Conservation (phyloP, 2,329 filamentous ascomycete species). For the Bipolaris victoriae region DNA sequence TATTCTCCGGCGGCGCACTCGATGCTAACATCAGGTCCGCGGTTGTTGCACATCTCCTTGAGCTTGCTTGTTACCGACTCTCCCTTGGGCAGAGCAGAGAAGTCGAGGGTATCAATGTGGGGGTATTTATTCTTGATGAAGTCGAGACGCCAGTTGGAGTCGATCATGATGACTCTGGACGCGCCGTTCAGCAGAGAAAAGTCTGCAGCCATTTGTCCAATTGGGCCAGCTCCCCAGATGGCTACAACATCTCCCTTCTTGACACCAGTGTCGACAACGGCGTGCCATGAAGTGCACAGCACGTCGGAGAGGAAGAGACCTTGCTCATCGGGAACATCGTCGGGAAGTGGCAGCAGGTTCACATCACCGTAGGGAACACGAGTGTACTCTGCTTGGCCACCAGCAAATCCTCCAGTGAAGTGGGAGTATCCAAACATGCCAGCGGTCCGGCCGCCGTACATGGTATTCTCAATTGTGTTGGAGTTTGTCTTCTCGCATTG, state of each 20-base stretch:
- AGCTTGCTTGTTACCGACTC: conserved; percentile 73
- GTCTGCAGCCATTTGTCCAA: conserved; percentile 78
- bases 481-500: conserved; percentile 82
- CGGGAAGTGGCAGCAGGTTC: conserved; percentile 80
- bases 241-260: conserved; percentile 77
- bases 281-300: conserved; percentile 78
- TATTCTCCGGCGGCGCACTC: conserved; percentile 72
- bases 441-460: conserved; percentile 80
- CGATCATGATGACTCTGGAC: conserved; percentile 77
- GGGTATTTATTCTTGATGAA: conserved; percentile 70
- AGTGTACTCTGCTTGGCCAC: conserved; percentile 86
- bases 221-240: conserved; percentile 85
- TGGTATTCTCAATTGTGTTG: conserved; percentile 71
- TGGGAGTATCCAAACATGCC: conserved; percentile 67
- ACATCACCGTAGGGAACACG: conserved; percentile 80
- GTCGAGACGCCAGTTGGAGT: conserved; percentile 73
- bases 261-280: conserved; percentile 83
- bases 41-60: conserved; percentile 73
- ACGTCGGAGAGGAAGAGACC: conserved; percentile 82
- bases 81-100: conserved; percentile 64
- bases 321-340: conserved; percentile 83
- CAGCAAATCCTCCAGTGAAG: conserved; percentile 85
- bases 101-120: conserved; percentile 73
- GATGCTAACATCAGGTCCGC: conserved; percentile 74
- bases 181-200: conserved; percentile 75